Base-by-base conservation (phyloP, 257 asterid species). In the Scutellaria minor region DNA sequence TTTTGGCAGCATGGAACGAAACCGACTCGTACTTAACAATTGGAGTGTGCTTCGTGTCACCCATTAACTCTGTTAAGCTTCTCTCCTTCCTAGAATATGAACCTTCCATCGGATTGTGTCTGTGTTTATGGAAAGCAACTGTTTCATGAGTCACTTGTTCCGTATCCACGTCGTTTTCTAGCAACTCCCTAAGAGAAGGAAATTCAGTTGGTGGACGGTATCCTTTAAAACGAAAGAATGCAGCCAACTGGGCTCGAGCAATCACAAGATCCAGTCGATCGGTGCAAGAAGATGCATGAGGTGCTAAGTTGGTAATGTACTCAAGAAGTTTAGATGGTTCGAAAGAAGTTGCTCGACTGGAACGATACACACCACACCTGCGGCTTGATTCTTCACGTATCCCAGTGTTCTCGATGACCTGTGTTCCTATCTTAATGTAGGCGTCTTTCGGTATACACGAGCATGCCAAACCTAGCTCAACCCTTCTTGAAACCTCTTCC, bases 401-500 rank as follows among this genome's bases (percentile, higher is more conserved):
- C 51, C 98, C 98, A 37, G 90, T 42, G 53, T 90, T 92, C 72
- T 90, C 92, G 6, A 92, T 84, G 72, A 78, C 51, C 85, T 92
- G 97, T 56, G 78, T 75, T 70, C 84, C 87, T 15, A 92, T 81
- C 75, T 77, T 75, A 14, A 75, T 70, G 71, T 46, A 70, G 46
- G 68, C 90, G 45, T 82, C 85, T 77, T 78, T 66, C 2, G 90
- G 83, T 37, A 64, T 66, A 79, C 98, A 92, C 70, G 88, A 80
- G 72, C 98, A 92, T 3, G 89, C 71, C 79, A 92, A 72, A 42
- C 98, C 98, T 61, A 90, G 79, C 83, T 81, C 85, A 14, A 88
- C 85, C 51, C 96, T 80, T 78, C 97, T 83, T 2, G 91, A 79
- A 85, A 92, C 91, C 83, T 92, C 98, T 63, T 85, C 89, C 80